Percentiles rank a stretch among this genome's conserved stretches.
phyloP scores from a whole-genome alignment of 1,139 yeast genomes.

The Yamadazyma pseudoaaseri region DNA sequence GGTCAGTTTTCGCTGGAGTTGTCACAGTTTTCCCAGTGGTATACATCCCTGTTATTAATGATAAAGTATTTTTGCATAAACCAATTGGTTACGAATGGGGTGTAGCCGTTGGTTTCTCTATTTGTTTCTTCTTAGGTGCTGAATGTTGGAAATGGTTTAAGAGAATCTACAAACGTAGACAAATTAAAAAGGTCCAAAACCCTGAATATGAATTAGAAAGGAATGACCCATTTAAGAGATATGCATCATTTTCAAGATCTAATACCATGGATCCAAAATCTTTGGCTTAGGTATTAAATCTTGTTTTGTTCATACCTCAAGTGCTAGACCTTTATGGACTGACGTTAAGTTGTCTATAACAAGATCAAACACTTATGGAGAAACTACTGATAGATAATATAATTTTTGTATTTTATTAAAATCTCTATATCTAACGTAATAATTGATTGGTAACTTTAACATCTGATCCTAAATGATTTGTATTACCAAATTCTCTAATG shows the following conservation, averaged over 20 bases:
- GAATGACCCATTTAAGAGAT: conserved; percentile 62
- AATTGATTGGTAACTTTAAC: conserved; percentile 51
- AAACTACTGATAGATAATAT: no score
- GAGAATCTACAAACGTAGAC: conserved; percentile 51
- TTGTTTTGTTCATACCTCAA: conserved; percentile 7
- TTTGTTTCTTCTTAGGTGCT: conserved; percentile 57
- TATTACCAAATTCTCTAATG: conserved; percentile 56
- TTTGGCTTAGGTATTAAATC: conserved; percentile 6
- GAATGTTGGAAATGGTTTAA: conserved; percentile 71
- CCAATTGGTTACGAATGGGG: conserved; percentile 87
- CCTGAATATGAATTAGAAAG: conserved; percentile 68
- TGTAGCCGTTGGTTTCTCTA: conserved; percentile 62
- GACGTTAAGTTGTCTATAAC: conserved; percentile 1
- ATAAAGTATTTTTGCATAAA: conserved; percentile 71
- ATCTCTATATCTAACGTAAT: conserved; percentile 21
- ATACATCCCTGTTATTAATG: conserved; percentile 84
- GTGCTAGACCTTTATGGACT: conserved; percentile 10
- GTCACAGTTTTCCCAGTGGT: conserved; percentile 77
- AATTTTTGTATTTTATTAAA: background rate
- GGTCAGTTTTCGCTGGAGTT: conserved; percentile 78
- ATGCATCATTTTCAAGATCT: conserved; percentile 54
- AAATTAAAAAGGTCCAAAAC: conserved; percentile 34
- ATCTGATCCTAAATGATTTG: conserved; percentile 61
- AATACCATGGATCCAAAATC: conserved; percentile 25
- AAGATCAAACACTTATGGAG: conserved; percentile 10